Conservation (phyloP, 1,284 basidiomycete genomes). For the Cutaneotrichosporon daszewskae region DNA sequence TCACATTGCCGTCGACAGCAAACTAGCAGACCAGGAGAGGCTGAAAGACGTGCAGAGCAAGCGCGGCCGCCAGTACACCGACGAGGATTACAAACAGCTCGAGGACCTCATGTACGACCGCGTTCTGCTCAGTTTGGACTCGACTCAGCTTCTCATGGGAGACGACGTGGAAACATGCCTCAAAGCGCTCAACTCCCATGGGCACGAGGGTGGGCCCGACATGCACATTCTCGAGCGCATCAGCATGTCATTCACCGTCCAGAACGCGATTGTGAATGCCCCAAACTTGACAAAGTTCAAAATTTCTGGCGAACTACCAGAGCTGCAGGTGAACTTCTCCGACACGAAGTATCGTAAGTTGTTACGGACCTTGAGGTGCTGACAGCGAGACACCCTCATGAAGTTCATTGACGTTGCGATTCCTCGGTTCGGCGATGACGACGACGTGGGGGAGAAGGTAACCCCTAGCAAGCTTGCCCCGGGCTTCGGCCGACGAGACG, state of each 20-base stretch:
- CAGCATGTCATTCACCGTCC: constrained; percentile 82
- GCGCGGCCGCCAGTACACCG: constrained; percentile 76
- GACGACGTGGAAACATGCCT: constrained; percentile 77
- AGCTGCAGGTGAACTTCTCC: constrained; percentile 86
- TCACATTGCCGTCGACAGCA: constrained; percentile 88
- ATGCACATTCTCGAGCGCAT: constrained; percentile 90
- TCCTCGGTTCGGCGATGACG: constrained; percentile 67
- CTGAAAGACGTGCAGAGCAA: constrained; percentile 78
- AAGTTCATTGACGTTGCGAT: constrained; percentile 86
- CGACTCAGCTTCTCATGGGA: constrained; percentile 92
- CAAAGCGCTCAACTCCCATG: constrained; percentile 59
- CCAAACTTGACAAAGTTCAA: constrained; percentile 86
- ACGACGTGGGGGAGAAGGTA: constrained; percentile 6
- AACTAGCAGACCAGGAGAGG: constrained; percentile 77
- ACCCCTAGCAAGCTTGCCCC: constrained; percentile 12
- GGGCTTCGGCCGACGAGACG: constrained; percentile 51
- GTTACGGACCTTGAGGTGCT: too few species aligned
- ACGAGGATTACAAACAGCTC: constrained; percentile 80
- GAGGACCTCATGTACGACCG: constrained; percentile 98
- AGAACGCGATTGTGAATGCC: constrained; percentile 88
- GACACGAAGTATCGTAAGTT: constrained; percentile 96
- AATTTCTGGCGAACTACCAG: constrained; percentile 82
- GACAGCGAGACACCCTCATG: constrained; percentile 89
- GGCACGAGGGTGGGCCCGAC: constrained; percentile 47
- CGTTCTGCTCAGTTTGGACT: constrained; percentile 74